These are phyloP conservation scores for Kingdonia uniflora DNA, from an alignment of 164 flowering plant genomes.

Conservation along the genomic window DNA sequence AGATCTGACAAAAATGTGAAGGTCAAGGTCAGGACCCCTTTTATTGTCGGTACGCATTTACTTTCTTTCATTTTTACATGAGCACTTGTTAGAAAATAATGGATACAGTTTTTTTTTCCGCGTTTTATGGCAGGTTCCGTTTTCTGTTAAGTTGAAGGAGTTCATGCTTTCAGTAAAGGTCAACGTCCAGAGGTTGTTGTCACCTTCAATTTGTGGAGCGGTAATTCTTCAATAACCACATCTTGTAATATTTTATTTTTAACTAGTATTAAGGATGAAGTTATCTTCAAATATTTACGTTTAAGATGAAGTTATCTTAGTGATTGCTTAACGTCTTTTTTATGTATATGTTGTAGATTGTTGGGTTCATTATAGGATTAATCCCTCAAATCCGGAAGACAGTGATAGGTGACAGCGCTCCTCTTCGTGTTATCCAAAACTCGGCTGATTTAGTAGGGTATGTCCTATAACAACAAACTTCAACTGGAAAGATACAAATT, in stretches of 20 bases:
- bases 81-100: not conserved
- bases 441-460: constrained; percentile 54
- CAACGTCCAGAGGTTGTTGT: constrained; percentile 30
- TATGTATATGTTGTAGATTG: constrained; percentile 36
- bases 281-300: not conserved
- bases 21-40: not conserved
- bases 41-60: not conserved
- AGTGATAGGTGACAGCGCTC: constrained; percentile 55
- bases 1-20: not conserved
- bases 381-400: constrained; percentile 35
- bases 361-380: constrained; percentile 48
- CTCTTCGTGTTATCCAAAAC: constrained; percentile 55
- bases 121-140: constrained; percentile 20
- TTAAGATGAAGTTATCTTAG: no score
- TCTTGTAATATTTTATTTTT: not conserved
- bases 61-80: not conserved
- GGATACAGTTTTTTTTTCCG: not conserved
- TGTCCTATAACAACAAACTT: not conserved
- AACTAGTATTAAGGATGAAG: no score
- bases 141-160: constrained; percentile 15
- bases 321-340: no score
- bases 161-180: constrained; percentile 13
- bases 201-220: constrained; percentile 55
- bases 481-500: not conserved
- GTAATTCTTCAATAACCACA: constrained; percentile 9